Base-by-base conservation (phyloP, 495 filamentous ascomycete species). In the Pseudomonodictys pantanalensis region DNA sequence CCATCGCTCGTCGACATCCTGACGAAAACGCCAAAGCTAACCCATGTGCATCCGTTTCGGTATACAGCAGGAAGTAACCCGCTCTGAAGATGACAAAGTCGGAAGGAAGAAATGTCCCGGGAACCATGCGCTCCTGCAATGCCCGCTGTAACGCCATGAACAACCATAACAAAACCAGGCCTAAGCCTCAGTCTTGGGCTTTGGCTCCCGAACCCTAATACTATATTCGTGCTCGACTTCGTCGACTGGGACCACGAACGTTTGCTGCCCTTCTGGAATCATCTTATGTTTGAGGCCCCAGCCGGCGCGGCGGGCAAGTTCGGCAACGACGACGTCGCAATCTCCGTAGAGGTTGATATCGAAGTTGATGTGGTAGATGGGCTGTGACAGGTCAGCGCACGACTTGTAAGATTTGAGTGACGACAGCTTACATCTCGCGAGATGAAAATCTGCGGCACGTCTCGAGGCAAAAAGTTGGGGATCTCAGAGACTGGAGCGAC, bases 401-500 rank as follows among this genome's bases (percentile, higher is more conserved):
- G 23, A 18, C 33, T 45, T 5, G 47, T 28, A n/a, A 24, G 28
- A 50, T 39, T 50, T 46, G 15, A 22, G 39, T 55, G 25, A 18
- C 25, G 20, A 75, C 15, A 8, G 38, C 81, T 65, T 76, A 86
- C 84, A 44, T 88, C 91, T 51, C 91, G 83, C 17, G 86, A 91
- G 61, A 99, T 93, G 72, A 92, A 97, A 57, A 99, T 90, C 71
- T 97, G 93, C 3, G 93, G 93, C 22, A 97, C 85, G 23, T 87
- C 69, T 15, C 83, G 73, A 0, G 91, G 90, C 10, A 97, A 66
- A 32, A 88, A 86, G 1, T 88, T 84, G 0, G 92, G 88, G 22
- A 97, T 89, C 73, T 97, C 92, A 29, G 86, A 88, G 6, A 98
- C 93, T 24, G 93, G 93, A 2, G 91, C 91, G 3, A 98, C 93